phyloP scores from a whole-genome alignment of 192 early-diverging fungal genomes.

The Paraglomus brasilianum region DNA sequence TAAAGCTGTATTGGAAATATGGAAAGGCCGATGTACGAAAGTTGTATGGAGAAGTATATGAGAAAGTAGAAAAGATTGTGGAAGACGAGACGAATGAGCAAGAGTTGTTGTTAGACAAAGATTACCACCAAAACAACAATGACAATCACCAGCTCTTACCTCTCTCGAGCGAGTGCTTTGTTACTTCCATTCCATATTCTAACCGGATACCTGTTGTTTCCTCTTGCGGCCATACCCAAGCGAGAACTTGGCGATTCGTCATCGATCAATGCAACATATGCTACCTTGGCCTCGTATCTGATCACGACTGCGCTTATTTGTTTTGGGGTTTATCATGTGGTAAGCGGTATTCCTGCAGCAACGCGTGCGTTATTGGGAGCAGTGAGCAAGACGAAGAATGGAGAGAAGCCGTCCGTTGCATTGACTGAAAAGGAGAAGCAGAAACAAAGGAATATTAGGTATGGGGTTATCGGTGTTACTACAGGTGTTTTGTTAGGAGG shows the following conservation, averaged over 20 bases:
- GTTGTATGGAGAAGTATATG: conserved; percentile 14
- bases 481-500: conserved; percentile 6
- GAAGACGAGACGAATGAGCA: conserved; percentile 24
- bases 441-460: background rate
- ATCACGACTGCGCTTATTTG: background rate
- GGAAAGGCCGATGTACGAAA: conserved; percentile 23
- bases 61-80: conserved; percentile 24
- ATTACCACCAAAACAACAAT: conserved; percentile 35
- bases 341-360: conserved; percentile 15
- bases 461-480: conserved; percentile 7
- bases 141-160: conserved; percentile 25
- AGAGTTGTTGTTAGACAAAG: conserved; percentile 3
- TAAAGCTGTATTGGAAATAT: conserved; percentile 39
- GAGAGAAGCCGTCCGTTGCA: background rate
- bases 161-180: background rate
- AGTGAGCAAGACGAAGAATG: background rate
- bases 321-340: conserved; percentile 13
- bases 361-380: background rate
- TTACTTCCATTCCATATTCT: conserved; percentile 37
- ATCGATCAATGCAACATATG: conserved; percentile 21
- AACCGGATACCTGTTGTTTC: conserved; percentile 39
- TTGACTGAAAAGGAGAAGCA: background rate
- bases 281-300: conserved; percentile 21
- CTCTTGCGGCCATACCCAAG: conserved; percentile 30
- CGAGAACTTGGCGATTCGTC: conserved; percentile 26